Percentiles rank a stretch among this genome's conserved stretches.
Evolutionary conservation across 257 asterid genomes (phyloP).

Genomic region (Penstemon barbatus): DNA sequence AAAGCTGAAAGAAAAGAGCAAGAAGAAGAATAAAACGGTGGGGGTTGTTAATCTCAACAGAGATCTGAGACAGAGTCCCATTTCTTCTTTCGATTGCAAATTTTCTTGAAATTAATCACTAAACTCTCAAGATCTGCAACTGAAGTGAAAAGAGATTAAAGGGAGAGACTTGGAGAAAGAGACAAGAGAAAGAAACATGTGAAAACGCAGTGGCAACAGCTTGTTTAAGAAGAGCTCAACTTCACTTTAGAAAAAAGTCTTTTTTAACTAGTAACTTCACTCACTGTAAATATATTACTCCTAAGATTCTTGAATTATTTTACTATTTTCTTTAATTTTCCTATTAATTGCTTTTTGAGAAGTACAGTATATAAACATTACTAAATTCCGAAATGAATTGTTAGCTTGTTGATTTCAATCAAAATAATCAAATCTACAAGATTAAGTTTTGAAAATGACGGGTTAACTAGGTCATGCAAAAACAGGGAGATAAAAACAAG

Average conservation of each 20-base stretch:
- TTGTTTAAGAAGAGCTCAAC: constrained; percentile 16
- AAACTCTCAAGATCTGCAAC: constrained; percentile 44
- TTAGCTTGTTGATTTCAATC: neutral
- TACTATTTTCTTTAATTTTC: neutral
- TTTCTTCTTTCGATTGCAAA: constrained; percentile 33
- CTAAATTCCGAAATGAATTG: constrained; percentile 12
- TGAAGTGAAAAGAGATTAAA: constrained; percentile 20
- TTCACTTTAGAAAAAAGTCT: constrained; percentile 31
- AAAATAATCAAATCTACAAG: neutral
- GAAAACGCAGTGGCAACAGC: constrained; percentile 32
- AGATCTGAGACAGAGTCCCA: constrained; percentile 48
- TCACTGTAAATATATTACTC: constrained; percentile 9
- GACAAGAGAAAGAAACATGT: constrained; percentile 22
- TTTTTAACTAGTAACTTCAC: constrained; percentile 2
- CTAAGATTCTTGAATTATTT: constrained; percentile 23
- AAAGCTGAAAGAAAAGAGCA: constrained; percentile 55
- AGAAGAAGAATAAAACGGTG: constrained; percentile 38
- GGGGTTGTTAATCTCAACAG: constrained; percentile 32
- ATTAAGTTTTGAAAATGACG: constrained; percentile 17
- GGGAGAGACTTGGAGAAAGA: constrained; percentile 8
- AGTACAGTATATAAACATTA: neutral
- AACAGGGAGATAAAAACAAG: constrained; percentile 20
- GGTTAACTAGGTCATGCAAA: constrained; percentile 15
- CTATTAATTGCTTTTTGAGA: neutral
- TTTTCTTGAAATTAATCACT: constrained; percentile 25